Percentiles rank a stretch among this genome's conserved stretches.
Evolutionary conservation across 257 asterid species (phyloP).

Genomic region (Jacaranda mimosifolia): DNA sequence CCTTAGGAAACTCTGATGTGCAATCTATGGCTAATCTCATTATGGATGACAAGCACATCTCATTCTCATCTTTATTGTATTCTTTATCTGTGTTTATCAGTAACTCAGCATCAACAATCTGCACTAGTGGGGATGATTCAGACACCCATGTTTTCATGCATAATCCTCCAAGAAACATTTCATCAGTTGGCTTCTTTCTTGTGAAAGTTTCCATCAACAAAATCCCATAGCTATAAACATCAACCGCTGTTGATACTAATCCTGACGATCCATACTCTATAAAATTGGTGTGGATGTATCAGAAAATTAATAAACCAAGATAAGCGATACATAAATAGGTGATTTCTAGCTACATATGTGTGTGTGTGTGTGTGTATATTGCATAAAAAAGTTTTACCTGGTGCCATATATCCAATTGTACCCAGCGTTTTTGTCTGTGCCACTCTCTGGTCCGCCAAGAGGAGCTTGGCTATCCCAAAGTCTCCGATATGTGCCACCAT

Average conservation of each 20-base stretch:
- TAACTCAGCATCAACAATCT: too few relatives aligned
- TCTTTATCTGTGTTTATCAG: too few relatives aligned
- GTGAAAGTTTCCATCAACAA: neutral
- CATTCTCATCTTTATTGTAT: neutral
- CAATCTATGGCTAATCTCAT: too few relatives aligned
- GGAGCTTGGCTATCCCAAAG: constrained; percentile 29
- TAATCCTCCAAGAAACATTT: neutral
- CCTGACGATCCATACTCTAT: neutral
- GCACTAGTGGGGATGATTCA: too few relatives aligned
- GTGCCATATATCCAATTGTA: constrained; percentile 27
- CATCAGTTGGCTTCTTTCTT: neutral
- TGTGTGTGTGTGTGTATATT: too few relatives aligned
- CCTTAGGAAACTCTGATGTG: too few relatives aligned
- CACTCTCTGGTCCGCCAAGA: neutral
- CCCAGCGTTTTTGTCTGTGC: constrained; percentile 12
- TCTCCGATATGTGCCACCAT: constrained; percentile 18
- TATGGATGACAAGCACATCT: too few relatives aligned
- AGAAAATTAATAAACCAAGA: too few relatives aligned
- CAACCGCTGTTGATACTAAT: neutral
- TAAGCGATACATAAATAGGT: too few relatives aligned
- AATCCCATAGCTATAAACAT: neutral
- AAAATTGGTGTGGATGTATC: too few relatives aligned
- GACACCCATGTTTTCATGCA: neutral
- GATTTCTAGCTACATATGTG: too few relatives aligned
- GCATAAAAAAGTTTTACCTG: neutral